These are phyloP conservation scores for Hypoxylon perforatum DNA, from an alignment of 495 filamentous ascomycete species.

Conservation along the genomic window DNA sequence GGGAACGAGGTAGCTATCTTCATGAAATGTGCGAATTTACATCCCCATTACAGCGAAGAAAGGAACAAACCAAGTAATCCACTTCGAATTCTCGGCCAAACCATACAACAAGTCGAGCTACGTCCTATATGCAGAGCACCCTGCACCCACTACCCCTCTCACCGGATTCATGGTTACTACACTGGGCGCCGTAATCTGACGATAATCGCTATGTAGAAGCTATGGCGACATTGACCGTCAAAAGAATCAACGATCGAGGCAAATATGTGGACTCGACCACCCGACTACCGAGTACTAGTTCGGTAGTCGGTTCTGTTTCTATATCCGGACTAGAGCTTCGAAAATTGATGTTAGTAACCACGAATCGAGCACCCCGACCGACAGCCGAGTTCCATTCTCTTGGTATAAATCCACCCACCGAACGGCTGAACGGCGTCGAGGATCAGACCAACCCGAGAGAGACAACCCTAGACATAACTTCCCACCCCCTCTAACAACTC, in stretches of 20 bases:
- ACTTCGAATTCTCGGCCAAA: neutral
- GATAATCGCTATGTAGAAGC: neutral
- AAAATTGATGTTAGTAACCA: slow-evolving; percentile 1
- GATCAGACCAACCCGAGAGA: neutral
- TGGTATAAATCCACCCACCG: neutral
- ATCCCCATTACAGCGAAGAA: neutral
- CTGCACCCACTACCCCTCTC: neutral
- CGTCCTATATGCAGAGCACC: neutral
- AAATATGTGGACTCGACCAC: neutral
- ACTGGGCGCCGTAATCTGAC: neutral
- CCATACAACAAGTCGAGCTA: neutral
- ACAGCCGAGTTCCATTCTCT: slow-evolving; percentile 12
- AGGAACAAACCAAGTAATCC: neutral
- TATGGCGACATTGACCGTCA: neutral
- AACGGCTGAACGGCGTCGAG: neutral
- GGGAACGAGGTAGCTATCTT: neutral
- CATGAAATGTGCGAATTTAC: neutral
- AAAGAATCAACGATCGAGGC: neutral
- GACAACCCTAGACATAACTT: neutral
- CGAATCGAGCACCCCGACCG: slow-evolving; percentile 7
- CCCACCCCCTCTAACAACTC: neutral
- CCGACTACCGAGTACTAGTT: slow-evolving; percentile 13
- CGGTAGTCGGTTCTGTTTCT: slow-evolving; percentile 8
- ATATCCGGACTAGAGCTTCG: neutral
- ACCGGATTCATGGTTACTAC: neutral